Evolutionary conservation across 1,139 yeast genomes (phyloP).

Genomic region (Wickerhamomyces sp.): DNA sequence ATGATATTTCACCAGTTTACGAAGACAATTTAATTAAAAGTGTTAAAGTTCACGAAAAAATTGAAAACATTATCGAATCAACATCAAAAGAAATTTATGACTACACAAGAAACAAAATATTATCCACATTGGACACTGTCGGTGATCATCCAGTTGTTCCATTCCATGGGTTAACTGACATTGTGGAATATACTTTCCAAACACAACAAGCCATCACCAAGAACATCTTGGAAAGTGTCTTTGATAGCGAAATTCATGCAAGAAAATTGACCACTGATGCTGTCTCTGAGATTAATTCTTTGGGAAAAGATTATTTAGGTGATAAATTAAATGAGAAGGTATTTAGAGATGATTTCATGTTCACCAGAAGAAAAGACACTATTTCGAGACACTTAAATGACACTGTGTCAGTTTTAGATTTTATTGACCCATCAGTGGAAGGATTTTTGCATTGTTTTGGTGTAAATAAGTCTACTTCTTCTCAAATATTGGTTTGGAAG

Average conservation of each 20-base stretch:
- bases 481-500: slow-evolving; percentile 25
- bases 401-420: slow-evolving; percentile 60
- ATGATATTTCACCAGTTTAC: slow-evolving; percentile 59
- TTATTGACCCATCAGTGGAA: slow-evolving; percentile 70
- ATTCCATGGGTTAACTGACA: slow-evolving; percentile 59
- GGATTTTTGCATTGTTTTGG: slow-evolving; percentile 37
- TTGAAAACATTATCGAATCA: slow-evolving; percentile 60
- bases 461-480: slow-evolving; percentile 18
- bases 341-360: slow-evolving; percentile 81
- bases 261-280: slow-evolving; percentile 51
- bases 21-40: slow-evolving; percentile 52
- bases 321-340: slow-evolving; percentile 54
- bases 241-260: slow-evolving; percentile 64
- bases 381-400: slow-evolving; percentile 56
- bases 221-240: slow-evolving; percentile 60
- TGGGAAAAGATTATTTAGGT: slow-evolving; percentile 58
- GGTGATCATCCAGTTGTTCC: slow-evolving; percentile 55
- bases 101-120: slow-evolving; percentile 51
- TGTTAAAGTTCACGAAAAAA: slow-evolving; percentile 49
- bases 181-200: slow-evolving; percentile 64
- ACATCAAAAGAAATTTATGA: slow-evolving; percentile 58
- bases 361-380: slow-evolving; percentile 65
- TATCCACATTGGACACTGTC: slow-evolving; percentile 48
- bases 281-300: slow-evolving; percentile 57
- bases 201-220: slow-evolving; percentile 69